Evolutionary conservation across 176 grass and related monocot species (phyloP), one percentile per base, ranked within the genome.

Genomic region (Oryza meyeriana): DNA sequence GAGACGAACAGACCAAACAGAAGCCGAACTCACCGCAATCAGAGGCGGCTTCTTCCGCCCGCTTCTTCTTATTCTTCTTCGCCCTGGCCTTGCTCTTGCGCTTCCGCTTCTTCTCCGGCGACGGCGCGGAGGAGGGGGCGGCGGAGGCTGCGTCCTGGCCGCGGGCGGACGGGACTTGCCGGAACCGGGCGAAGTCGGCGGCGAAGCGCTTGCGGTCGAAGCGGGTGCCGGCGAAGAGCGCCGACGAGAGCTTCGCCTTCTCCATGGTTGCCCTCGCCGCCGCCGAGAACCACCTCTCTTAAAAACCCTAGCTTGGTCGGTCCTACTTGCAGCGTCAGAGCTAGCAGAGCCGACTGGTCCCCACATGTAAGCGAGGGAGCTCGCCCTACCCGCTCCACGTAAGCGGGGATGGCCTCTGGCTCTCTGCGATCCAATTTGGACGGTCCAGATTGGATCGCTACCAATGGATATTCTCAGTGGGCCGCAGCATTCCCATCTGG

Each of bases 181-280:
- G 68, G 64, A 99, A 99, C n/a, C 87, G 83, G 5, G 84, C 72
- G 61, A 93, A 89, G 82, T 93, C 93, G 1, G 55, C 17, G 5
- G 85, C 72, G 72, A 99, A 99, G 18, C 92, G 86, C 82, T 91
- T 95, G 68, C 92, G 90, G 67, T 99, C 39, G 69, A 99, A 88
- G 59, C 78, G 88, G 29, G 93, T 84, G 24, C 93, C 96, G 30
- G 87, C 87, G 69, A 99, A 99, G 25, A 99, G 96, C 69, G 83
- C 27, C 72, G 87, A 84, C 29, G 93, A 91, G 29, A 76, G 84
- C 74, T 82, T 93, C 39, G 80, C 50, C 83, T 90, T 95, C 36
- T 80, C 83, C 90, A 85, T 82, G 61, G 59, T 31, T 65, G 71
- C 70, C 58, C 76, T 13, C 64, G 40, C 57, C 78, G 67, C 84